Percentiles rank a stretch among this genome's conserved stretches.
These are phyloP conservation scores for Chrysanthemum lavandulifolium DNA, from an alignment of 129 eudicot species.

Conservation along the genomic window DNA sequence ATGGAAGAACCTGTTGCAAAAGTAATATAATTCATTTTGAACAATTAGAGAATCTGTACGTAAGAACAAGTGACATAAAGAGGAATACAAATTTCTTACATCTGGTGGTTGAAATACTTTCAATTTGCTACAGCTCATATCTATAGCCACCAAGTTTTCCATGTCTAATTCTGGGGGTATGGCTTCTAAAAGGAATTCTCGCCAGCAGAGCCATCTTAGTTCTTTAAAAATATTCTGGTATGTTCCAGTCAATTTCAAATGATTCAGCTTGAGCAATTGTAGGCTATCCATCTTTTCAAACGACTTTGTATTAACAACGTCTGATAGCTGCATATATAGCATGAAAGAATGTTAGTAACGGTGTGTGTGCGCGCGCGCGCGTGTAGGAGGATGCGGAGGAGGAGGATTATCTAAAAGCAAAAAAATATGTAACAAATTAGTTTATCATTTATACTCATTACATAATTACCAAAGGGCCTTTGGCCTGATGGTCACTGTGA, in stretches of 20 bases:
- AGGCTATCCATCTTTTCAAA: conserved; percentile 24
- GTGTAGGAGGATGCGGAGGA: no score
- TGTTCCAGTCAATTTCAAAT: conserved; percentile 18
- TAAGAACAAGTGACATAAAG: no score
- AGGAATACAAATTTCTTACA: neutral
- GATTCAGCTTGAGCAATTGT: conserved; percentile 24
- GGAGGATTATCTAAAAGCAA: no score
- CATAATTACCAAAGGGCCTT: no score
- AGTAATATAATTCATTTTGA: neutral
- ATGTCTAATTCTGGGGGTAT: conserved; percentile 22
- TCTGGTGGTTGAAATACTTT: conserved; percentile 18
- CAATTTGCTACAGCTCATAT: conserved; percentile 32
- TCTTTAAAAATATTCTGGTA: conserved; percentile 23
- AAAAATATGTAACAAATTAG: no score
- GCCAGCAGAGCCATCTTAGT: conserved; percentile 35
- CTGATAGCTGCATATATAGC: conserved; percentile 9
- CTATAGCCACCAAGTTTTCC: conserved; percentile 31
- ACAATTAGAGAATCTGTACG: neutral
- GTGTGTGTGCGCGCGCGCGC: no score
- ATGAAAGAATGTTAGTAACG: no score
- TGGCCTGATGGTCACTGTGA: no score
- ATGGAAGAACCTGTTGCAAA: conserved; percentile 16
- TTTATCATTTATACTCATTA: no score
- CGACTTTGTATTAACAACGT: conserved; percentile 6
- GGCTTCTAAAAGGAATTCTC: conserved; percentile 13